Evolutionary conservation across 2,329 filamentous ascomycete species (phyloP), one percentile per base, ranked within the genome.

Genomic region (Alternaria sp.): DNA sequence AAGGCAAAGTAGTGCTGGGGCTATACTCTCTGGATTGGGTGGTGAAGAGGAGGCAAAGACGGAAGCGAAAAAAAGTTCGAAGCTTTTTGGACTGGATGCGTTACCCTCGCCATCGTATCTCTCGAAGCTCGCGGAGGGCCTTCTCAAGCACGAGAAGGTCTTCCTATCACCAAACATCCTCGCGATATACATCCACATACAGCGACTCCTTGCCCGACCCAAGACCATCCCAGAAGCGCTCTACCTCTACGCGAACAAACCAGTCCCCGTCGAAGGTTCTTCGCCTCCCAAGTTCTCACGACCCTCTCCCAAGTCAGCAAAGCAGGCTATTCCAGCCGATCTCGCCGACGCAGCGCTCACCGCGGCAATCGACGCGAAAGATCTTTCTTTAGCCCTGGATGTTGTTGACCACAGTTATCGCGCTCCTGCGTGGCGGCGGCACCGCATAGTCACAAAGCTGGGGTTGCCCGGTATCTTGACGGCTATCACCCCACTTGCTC

Each of bases 171-270:
- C 90, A 9, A 82, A 85, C 30, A 82, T 94, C 34, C 86, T 98
- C 40, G 83, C 86, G 59, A 79, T 86, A 68, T 98, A 97, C 78
- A 89, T 97, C 63, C 84, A 87, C 38, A 87, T 92, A 45, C 93
- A 97, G 77, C 85, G 89, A 28, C 85, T 89, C 11, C 86, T 98
- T 44, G 86, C 88, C 63, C 88, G 86, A 58, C 89, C 93, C 3
- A 87, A 92, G 66, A 89, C 91, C 45, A 87, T 98, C 64, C 93
- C 94, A 7, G 86, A 90, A 61, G 87, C 93, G 43, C 90, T 99
- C 73, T 83, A 89, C 57, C 85, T 97, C 54, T 98, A 94, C 77
- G 92, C 92, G 50, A 87, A 87, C 69, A 99, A 98, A 79, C 90
- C 92, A 10, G 83, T 89, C 64, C 91, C 93, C 3, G 80, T 85